Evolutionary conservation across 345 rosid genomes (phyloP).

Genomic region (Populus ilicifolia): DNA sequence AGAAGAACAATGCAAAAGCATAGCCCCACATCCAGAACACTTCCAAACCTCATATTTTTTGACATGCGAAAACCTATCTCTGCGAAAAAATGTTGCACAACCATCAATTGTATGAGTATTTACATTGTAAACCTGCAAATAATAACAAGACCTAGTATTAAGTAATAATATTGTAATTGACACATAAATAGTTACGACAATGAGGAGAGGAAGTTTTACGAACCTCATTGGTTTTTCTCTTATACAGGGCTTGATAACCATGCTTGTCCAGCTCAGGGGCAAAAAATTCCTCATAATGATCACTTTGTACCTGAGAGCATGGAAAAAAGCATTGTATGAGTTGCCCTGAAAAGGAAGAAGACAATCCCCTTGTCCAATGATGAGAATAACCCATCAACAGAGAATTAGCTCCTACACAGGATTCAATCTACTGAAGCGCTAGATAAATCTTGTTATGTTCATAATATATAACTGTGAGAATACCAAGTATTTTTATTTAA

Average conservation of each 20-base stretch:
- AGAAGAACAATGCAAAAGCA: neutral
- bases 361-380: neutral
- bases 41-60: slow-evolving; percentile 88
- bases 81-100: slow-evolving; percentile 91
- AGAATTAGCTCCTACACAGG: neutral
- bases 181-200: neutral
- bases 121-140: slow-evolving; percentile 65
- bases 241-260: slow-evolving; percentile 83
- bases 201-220: neutral
- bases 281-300: slow-evolving; percentile 87
- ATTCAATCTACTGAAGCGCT: neutral
- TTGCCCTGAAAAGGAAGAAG: neutral
- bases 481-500: neutral
- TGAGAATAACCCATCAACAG: neutral
- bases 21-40: neutral
- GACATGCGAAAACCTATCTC: slow-evolving; percentile 94
- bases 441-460: neutral
- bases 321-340: neutral
- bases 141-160: slow-evolving; percentile 3
- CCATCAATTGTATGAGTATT: slow-evolving; percentile 67
- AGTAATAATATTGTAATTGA: neutral
- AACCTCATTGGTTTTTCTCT: slow-evolving; percentile 93
- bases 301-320: slow-evolving; percentile 74
- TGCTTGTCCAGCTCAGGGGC: slow-evolving; percentile 94
- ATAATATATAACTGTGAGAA: neutral